Evolutionary conservation across 2,329 filamentous ascomycete species (phyloP), one percentile per base, ranked within the genome.

Genomic region (Penicillium palitans): DNA sequence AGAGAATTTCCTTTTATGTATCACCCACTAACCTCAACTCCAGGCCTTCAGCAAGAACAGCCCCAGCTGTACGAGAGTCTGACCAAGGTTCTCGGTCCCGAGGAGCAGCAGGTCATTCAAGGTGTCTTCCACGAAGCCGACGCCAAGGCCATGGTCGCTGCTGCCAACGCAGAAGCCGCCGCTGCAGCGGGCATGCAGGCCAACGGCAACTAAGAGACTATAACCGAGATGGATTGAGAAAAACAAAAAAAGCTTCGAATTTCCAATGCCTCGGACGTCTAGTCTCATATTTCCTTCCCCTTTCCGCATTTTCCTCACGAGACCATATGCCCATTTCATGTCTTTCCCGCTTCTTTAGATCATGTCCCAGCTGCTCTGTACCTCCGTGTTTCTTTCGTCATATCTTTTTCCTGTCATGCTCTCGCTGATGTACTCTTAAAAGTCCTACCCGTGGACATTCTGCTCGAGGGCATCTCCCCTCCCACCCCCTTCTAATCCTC

Each of bases 31-130:
- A 72, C 53, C 45, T 27, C 25, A 27, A 33, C 10, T 46, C 25
- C 72, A 96, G 92, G 85, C 76, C 85, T 98, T 72, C 91, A 97
- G 84, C 87, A 89, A 78, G 89, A 93, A 68, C 92, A 97, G 71
- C 93, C 93, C 17, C 89, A 93, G 66, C 88, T 96, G 66, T 99
- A 98, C 74, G 81, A 87, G 44, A 88, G 83, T 59, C 82, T 99
- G 58, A 91, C 91, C 24, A 86, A 88, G 66, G 89, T 91, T 61
- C 84, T 98, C 41, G 87, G 85, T 39, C 81, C 86, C 0, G 90
- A 95, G 50, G 93, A 98, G 72, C 90, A 95, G 74, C 84, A 84
- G 62, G 83, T 96, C 49, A 84, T 98, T 61, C 88, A 96, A 73
- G 84, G 81, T 24, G 91, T 93, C 56, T 85, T 96, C 60, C 82